Evolutionary conservation across 805 yeast species (phyloP).

Genomic region (Teunomyces stri): DNA sequence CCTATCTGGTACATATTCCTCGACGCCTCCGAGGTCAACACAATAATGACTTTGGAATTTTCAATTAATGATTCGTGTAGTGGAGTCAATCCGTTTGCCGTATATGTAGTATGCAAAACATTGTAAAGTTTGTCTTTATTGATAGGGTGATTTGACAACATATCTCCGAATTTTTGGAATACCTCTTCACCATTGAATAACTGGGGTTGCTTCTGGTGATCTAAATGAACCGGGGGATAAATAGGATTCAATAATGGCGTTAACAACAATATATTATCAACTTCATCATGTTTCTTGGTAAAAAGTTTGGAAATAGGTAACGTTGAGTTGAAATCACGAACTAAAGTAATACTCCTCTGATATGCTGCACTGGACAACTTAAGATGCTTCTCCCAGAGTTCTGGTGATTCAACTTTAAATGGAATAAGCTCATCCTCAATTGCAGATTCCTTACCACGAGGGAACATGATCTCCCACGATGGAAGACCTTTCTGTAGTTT

Average conservation of each 20-base stretch:
- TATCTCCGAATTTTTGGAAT: constrained; percentile 50
- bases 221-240: constrained; percentile 16
- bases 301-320: constrained; percentile 48
- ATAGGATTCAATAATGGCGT: constrained; percentile 40
- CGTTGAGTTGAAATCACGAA: constrained; percentile 50
- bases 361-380: constrained; percentile 46
- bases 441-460: constrained; percentile 27
- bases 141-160: constrained; percentile 36
- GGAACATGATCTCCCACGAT: constrained; percentile 43
- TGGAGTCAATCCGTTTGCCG: constrained; percentile 54
- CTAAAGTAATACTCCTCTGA: constrained; percentile 49
- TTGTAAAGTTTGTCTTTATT: constrained; percentile 35
- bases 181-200: constrained; percentile 49
- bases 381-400: constrained; percentile 42
- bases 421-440: constrained; percentile 15
- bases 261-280: constrained; percentile 31
- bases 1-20: constrained; percentile 62
- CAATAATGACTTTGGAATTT: constrained; percentile 48
- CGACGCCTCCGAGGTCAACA: constrained; percentile 56
- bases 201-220: constrained; percentile 9
- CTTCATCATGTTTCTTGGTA: constrained; percentile 14
- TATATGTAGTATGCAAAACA: constrained; percentile 56
- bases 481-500: constrained; percentile 41
- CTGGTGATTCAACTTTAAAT: constrained; percentile 28
- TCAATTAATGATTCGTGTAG: constrained; percentile 55